These are phyloP conservation scores for Fusarium xyrophilum DNA, from an alignment of 2,329 filamentous ascomycete genomes.

Conservation along the genomic window DNA sequence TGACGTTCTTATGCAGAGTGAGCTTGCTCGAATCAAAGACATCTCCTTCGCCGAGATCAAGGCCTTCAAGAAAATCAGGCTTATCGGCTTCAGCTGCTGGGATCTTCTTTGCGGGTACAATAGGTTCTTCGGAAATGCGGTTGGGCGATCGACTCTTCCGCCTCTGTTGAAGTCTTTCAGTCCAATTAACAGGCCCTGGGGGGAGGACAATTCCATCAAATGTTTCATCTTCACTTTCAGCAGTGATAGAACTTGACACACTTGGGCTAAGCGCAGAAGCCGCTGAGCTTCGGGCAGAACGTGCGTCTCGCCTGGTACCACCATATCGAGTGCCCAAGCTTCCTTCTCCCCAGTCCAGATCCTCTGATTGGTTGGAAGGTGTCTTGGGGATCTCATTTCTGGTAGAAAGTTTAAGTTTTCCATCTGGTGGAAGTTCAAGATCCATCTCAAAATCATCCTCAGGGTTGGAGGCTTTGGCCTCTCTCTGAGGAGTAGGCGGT, in stretches of 20 bases:
- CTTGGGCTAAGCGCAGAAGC: slow-evolving; percentile 91
- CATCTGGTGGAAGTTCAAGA: slow-evolving; percentile 72
- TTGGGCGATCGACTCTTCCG: slow-evolving; percentile 67
- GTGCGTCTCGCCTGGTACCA: slow-evolving; percentile 80
- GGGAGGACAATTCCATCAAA: slow-evolving; percentile 90
- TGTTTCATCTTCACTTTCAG: slow-evolving; percentile 92
- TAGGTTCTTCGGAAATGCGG: slow-evolving; percentile 51
- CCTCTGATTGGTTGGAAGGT: slow-evolving; percentile 68
- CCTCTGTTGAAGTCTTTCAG: slow-evolving; percentile 76
- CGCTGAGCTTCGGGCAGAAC: slow-evolving; percentile 83
- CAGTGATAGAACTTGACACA: slow-evolving; percentile 86
- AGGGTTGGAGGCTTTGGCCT: slow-evolving; percentile 43
- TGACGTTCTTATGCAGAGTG: slow-evolving; percentile 89
- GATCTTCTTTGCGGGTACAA: slow-evolving; percentile 43
- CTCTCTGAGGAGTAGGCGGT: slow-evolving; percentile 62
- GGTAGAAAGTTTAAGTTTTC: slow-evolving; percentile 69
- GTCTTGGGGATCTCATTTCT: slow-evolving; percentile 68
- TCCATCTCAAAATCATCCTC: slow-evolving; percentile 76
- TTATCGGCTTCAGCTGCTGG: slow-evolving; percentile 54
- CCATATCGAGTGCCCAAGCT: slow-evolving; percentile 90
- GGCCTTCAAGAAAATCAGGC: slow-evolving; percentile 84
- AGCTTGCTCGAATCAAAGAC: slow-evolving; percentile 81
- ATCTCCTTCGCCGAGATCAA: slow-evolving; percentile 86
- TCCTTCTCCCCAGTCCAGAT: slow-evolving; percentile 93
- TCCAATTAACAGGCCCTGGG: slow-evolving; percentile 81